A percentile compares a stretch with the other conserved stretches of the same genome.
Conservation (phyloP, 805 yeast genomes). For the Zygoascus tannicola region DNA sequence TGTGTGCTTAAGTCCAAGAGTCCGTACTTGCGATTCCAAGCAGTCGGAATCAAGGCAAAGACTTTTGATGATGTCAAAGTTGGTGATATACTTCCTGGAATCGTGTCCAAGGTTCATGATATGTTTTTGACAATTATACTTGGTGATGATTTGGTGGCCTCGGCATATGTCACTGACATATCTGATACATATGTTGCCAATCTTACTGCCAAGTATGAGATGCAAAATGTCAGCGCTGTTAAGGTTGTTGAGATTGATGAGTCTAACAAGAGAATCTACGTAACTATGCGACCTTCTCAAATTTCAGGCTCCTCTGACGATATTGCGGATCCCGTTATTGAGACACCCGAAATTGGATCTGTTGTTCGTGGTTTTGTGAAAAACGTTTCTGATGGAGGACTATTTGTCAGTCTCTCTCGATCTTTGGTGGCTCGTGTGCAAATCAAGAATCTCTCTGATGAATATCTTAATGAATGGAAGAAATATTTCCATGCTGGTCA, state of each 20-base stretch:
- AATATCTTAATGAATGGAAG: constrained; percentile 82
- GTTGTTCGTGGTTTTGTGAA: constrained; percentile 76
- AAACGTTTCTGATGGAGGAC: constrained; percentile 60
- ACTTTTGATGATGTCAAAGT: constrained; percentile 12
- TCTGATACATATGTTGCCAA: constrained; percentile 17
- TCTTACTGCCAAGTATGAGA: constrained; percentile 8
- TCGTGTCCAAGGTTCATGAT: constrained; percentile 30
- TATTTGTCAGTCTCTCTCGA: constrained; percentile 69
- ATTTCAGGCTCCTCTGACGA: constrained; percentile 10
- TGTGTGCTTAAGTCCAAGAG: constrained; percentile 49
- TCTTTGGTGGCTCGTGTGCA: constrained; percentile 69
- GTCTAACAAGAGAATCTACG: constrained; percentile 45
- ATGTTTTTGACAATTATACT: constrained; percentile 17
- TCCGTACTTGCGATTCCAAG: constrained; percentile 43
- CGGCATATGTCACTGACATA: constrained; percentile 16
- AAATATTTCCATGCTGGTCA: constrained; percentile 62
- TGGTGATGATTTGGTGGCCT: constrained; percentile 24
- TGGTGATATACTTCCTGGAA: constrained; percentile 13
- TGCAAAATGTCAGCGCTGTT: constrained; percentile 18
- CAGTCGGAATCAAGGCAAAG: constrained; percentile 14
- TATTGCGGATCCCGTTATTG: constrained; percentile 46
- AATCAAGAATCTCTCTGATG: constrained; percentile 72
- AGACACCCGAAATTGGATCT: constrained; percentile 47
- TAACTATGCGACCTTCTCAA: constrained; percentile 47
- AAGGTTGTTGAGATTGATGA: constrained; percentile 33